A percentile compares a stretch with the other conserved stretches of the same genome.
These are phyloP conservation scores for Catharanthus roseus DNA, from an alignment of 257 asterid genomes.

Conservation along the genomic window DNA sequence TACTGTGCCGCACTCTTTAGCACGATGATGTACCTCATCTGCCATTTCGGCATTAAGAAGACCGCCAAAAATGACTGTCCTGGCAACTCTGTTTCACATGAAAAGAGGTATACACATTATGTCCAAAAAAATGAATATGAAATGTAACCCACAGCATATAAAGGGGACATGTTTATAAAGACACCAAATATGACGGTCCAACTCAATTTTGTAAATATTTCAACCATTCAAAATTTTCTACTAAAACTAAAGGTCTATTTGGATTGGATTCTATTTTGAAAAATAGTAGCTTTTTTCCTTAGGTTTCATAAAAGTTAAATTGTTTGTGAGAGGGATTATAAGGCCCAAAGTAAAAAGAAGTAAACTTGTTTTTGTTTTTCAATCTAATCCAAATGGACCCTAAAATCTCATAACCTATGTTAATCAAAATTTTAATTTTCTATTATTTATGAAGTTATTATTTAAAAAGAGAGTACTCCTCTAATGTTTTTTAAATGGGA, in stretches of 20 bases:
- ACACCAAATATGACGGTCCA: no score
- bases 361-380: no score
- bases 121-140: background rate
- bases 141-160: constrained; percentile 6
- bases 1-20: constrained; percentile 57
- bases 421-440: background rate
- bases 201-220: background rate
- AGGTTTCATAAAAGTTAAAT: no score
- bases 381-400: no score
- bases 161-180: background rate
- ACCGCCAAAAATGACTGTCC: constrained; percentile 83
- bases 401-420: background rate
- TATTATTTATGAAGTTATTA: no score
- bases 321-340: no score
- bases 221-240: background rate
- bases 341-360: no score
- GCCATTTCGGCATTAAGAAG: constrained; percentile 66
- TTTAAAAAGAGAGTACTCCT: background rate
- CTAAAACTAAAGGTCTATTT: no score
- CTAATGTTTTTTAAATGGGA: no score
- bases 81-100: constrained; percentile 72
- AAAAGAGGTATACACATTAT: constrained; percentile 9
- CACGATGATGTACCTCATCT: constrained; percentile 69
- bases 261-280: no score
- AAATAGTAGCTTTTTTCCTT: no score